These are phyloP conservation scores for Phytopythium ostracodes DNA, from an alignment of 352 stramenopile genomes.

Conservation along the genomic window DNA sequence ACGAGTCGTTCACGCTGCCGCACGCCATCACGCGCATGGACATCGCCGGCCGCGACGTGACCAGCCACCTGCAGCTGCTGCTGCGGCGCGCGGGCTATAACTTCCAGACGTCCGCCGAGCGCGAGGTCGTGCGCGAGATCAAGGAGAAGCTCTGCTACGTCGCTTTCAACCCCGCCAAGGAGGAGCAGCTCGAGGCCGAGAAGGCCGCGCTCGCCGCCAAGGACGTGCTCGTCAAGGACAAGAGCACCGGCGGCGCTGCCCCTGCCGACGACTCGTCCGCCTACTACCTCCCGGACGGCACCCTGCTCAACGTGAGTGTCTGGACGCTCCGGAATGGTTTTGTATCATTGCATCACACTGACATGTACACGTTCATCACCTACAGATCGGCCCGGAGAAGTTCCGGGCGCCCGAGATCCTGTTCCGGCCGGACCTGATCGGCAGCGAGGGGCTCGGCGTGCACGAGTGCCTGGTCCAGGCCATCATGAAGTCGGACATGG, in stretches of 20 bases:
- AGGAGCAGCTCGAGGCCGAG: constrained; percentile 77
- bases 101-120: constrained; percentile 87
- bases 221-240: constrained; percentile 49
- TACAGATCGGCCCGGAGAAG: constrained; percentile 74
- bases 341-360: not conserved
- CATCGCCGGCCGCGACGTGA: constrained; percentile 84
- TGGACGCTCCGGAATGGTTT: not conserved
- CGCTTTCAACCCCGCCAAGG: constrained; percentile 79
- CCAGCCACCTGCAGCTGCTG: constrained; percentile 68
- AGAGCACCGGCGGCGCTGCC: constrained; percentile 17
- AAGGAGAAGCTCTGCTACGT: constrained; percentile 88
- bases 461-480: constrained; percentile 88
- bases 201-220: constrained; percentile 49
- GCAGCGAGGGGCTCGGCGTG: constrained; percentile 72
- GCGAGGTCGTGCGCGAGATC: constrained; percentile 86
- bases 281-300: constrained; percentile 81
- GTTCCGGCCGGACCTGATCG: constrained; percentile 82
- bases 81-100: constrained; percentile 76
- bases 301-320: constrained; percentile 65
- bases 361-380: constrained; percentile 4
- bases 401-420: constrained; percentile 79
- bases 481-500: constrained; percentile 97
- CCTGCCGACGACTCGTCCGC: constrained; percentile 53
- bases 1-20: constrained; percentile 78
- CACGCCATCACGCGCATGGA: constrained; percentile 82